Base-by-base conservation (phyloP, 2,329 filamentous ascomycete species). In the Stemphylium vesicarium region DNA sequence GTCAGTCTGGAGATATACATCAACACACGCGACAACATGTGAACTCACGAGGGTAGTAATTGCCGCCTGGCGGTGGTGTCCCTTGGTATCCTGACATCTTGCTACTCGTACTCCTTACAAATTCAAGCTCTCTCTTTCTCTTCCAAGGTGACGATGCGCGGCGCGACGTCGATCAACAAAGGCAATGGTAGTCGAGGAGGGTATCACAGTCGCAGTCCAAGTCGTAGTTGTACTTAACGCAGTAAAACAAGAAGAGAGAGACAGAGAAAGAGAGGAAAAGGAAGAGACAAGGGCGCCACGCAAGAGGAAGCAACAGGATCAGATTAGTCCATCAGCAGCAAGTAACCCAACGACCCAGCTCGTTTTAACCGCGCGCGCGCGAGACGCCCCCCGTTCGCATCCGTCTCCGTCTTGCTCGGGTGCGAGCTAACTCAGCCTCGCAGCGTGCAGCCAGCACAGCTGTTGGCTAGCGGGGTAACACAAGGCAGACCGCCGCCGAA, bases 11-110 rank as follows among this genome's bases (percentile, higher is more conserved):
- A 26, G 4, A 26, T 26, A 8, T n/a, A 8, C 24, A 15, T 22
- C 26, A 18, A n/a, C 2, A 5, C 31, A 8, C 15, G 9, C 22
- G 26, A 20, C 42, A 33, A 20, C 42, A 33, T 12, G 45, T 39
- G 45, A 29, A 65, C 69, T 65, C 55, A 72, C 69, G 64, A 59
- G 72, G 71, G 46, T 74, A 75, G 53, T 74, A 76, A 51, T 74
- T 72, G 13, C 72, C 72, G 45, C 68, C 63, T 8, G 72, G 69
- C 33, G 72, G 71, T 52, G 72, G 72, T 42, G 62, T 72, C 52
- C 61, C 59, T 45, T 69, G 61, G 39, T 59, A 70, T 53, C 69
- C 68, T 24, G 72, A 73, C 69, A 73, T 74, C 33, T 24, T 60
- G 48, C 26, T 2, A 4, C 26, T 29, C 26, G 26, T 11, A 29